These are phyloP conservation scores for Cercospora janseana DNA, from an alignment of 2,329 filamentous ascomycete genomes.

Conservation along the genomic window DNA sequence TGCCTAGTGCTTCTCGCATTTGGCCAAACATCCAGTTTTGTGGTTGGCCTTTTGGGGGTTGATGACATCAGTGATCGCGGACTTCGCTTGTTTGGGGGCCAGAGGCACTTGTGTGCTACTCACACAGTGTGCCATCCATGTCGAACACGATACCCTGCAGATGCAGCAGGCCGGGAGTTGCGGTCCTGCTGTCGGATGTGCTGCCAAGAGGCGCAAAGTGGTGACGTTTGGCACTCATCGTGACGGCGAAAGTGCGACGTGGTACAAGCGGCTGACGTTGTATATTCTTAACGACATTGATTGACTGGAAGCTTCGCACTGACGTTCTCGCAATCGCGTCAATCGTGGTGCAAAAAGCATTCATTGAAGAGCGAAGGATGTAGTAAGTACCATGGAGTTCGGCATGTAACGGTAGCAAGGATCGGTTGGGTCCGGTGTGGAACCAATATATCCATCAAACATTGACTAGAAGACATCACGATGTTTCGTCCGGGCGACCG, in stretches of 20 bases:
- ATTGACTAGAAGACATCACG: no score
- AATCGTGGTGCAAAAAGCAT: no score
- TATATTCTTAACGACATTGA: background rate
- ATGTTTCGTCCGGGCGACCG: no score
- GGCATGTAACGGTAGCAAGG: no score
- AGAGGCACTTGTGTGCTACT: constrained; percentile 21
- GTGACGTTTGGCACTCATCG: constrained; percentile 15
- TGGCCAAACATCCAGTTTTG: constrained; percentile 94
- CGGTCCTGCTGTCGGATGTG: constrained; percentile 28
- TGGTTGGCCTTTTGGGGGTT: constrained; percentile 61
- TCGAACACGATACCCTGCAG: constrained; percentile 74
- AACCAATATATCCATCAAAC: no score
- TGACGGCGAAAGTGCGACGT: background rate
- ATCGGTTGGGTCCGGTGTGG: no score
- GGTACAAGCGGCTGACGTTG: background rate
- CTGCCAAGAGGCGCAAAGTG: constrained; percentile 52
- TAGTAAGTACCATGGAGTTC: no score
- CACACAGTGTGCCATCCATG: constrained; percentile 91
- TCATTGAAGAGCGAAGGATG: no score
- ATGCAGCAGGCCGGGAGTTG: constrained; percentile 34
- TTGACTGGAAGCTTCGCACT: background rate
- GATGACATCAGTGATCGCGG: constrained; percentile 8
- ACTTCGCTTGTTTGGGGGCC: background rate
- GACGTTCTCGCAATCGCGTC: background rate
- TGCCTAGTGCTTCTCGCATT: constrained; percentile 75